A percentile compares a stretch with the other conserved stretches of the same genome.
phyloP scores from a whole-genome alignment of 805 yeast genomes.

The Tetrapisispora namnaoensis region DNA sequence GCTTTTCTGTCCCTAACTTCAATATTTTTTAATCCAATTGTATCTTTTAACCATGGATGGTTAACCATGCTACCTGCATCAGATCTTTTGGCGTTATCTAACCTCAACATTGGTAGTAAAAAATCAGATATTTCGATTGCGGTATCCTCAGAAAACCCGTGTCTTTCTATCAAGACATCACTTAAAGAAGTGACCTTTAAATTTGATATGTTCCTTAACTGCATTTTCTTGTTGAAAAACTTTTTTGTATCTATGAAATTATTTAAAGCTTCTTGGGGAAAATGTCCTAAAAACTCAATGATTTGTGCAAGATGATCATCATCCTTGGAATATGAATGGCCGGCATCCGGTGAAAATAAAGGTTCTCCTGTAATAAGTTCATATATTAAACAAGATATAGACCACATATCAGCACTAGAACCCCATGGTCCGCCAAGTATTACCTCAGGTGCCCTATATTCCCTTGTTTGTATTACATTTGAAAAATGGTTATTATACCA shows the following conservation, averaged over 20 bases:
- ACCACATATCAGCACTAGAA: conserved; percentile 91
- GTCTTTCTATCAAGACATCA: conserved; percentile 76
- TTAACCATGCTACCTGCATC: conserved; percentile 97
- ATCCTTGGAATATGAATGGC: conserved; percentile 70
- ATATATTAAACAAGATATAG: conserved; percentile 79
- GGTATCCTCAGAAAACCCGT: conserved; percentile 56
- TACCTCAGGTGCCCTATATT: conserved; percentile 86
- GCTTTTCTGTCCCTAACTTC: conserved; percentile 55
- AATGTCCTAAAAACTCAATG: conserved; percentile 65
- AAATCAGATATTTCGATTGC: conserved; percentile 70
- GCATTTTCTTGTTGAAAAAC: conserved; percentile 57
- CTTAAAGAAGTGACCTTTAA: conserved; percentile 82
- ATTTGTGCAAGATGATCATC: conserved; percentile 97
- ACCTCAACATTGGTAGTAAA: conserved; percentile 68
- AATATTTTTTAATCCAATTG: conserved; percentile 62
- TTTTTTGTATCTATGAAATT: conserved; percentile 52
- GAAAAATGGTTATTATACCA: conserved; percentile 74
- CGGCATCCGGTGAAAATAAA: conserved; percentile 75
- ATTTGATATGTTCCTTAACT: conserved; percentile 66
- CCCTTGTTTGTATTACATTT: conserved; percentile 83
- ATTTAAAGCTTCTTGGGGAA: conserved; percentile 51
- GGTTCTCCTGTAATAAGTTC: conserved; percentile 92
- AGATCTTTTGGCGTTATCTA: conserved; percentile 75
- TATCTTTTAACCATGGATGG: conserved; percentile 74
- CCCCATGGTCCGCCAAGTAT: conserved; percentile 87